These are phyloP conservation scores for Maudiozyma serrabonitensis DNA, from an alignment of 805 yeast genomes.

Conservation along the genomic window DNA sequence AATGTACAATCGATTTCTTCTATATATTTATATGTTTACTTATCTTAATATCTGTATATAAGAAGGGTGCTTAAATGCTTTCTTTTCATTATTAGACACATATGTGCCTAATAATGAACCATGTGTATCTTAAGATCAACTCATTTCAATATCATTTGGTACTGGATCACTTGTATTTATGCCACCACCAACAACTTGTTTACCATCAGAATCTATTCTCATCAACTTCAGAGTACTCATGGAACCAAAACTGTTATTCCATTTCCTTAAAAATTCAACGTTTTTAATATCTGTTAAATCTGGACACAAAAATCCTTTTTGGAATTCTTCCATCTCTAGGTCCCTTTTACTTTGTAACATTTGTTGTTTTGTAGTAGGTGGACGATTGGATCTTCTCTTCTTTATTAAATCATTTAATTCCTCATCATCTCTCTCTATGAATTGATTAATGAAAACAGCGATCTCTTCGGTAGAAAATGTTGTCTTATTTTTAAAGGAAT, in stretches of 20 bases:
- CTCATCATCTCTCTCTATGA: slow-evolving; percentile 59
- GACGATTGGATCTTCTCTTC: slow-evolving; percentile 80
- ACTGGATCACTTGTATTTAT: neutral
- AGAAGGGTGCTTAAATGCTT: neutral
- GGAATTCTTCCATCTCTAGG: slow-evolving; percentile 51
- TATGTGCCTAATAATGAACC: neutral
- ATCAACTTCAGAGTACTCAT: slow-evolving; percentile 50
- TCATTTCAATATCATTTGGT: neutral
- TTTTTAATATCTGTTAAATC: slow-evolving; percentile 54
- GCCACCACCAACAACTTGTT: slow-evolving; percentile 17
- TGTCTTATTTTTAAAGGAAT: slow-evolving; percentile 30
- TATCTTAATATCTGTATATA: neutral
- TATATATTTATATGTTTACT: neutral
- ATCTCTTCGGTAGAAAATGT: slow-evolving; percentile 49
- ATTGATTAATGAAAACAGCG: slow-evolving; percentile 50
- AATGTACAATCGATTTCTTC: neutral
- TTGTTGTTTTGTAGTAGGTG: slow-evolving; percentile 63
- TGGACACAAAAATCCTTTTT: slow-evolving; percentile 64
- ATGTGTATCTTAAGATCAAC: neutral
- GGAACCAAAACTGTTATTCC: slow-evolving; percentile 84
- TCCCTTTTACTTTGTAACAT: slow-evolving; percentile 51
- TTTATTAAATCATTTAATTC: slow-evolving; percentile 55
- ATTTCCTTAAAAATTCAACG: slow-evolving; percentile 49
- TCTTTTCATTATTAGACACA: neutral
- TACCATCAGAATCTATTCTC: slow-evolving; percentile 22